A percentile compares a stretch with the other conserved stretches of the same genome.
phyloP scores from a whole-genome alignment of 805 yeast species.

The Metschnikowia drakensbergensis region DNA sequence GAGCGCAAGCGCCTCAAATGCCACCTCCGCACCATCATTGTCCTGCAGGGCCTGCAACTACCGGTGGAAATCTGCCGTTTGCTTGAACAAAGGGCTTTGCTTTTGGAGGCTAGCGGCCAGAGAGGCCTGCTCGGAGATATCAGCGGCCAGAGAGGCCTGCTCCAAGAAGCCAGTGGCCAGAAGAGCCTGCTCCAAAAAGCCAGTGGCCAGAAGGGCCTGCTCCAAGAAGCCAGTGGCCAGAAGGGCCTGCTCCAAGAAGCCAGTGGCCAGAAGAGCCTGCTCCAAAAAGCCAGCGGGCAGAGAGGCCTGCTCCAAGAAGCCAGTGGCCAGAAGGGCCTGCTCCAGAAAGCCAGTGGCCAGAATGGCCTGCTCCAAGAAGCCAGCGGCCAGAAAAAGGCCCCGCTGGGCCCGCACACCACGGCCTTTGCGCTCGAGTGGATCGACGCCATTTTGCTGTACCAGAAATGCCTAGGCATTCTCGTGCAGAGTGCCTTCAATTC shows the following conservation, averaged over 20 bases:
- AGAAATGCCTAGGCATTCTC: slow-evolving; percentile 48
- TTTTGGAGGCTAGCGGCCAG: too few relatives aligned
- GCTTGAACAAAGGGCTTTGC: slow-evolving; percentile 10
- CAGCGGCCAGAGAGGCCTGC: background rate
- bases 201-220: slow-evolving; percentile 4
- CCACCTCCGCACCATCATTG: slow-evolving; percentile 45
- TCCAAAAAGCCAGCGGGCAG: too few relatives aligned
- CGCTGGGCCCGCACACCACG: slow-evolving; percentile 28
- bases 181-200: slow-evolving; percentile 2
- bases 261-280: too few relatives aligned
- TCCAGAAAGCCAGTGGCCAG: slow-evolving; percentile 6
- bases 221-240: slow-evolving; percentile 6
- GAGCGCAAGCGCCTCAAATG: slow-evolving; percentile 47
- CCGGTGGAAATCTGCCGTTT: slow-evolving; percentile 21
- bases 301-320: slow-evolving; percentile 5
- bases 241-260: too few relatives aligned
- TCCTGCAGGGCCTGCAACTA: slow-evolving; percentile 43
- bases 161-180: slow-evolving; percentile 6
- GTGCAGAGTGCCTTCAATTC: slow-evolving; percentile 46
- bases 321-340: background rate
- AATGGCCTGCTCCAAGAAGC: slow-evolving; percentile 6
- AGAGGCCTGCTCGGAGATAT: slow-evolving; percentile 5
- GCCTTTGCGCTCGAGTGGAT: slow-evolving; percentile 68
- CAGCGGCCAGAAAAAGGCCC: background rate
- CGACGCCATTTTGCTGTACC: slow-evolving; percentile 49